These are phyloP conservation scores for Pezicula rhizophila DNA, from an alignment of 2,329 filamentous ascomycete genomes.

Conservation along the genomic window DNA sequence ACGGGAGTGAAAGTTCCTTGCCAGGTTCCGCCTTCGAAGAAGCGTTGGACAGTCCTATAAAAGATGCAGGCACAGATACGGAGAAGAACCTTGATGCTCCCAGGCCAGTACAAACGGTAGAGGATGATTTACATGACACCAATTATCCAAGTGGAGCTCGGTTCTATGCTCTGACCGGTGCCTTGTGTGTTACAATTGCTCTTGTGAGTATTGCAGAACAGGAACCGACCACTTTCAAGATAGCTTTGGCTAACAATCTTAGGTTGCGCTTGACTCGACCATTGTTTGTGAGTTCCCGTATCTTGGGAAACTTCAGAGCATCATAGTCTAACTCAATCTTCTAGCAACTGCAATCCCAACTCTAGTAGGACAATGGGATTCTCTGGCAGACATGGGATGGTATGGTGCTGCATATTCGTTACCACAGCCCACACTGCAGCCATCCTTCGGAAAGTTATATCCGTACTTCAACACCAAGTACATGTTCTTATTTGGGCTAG, in stretches of 20 bases:
- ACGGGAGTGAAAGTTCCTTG: too few species aligned
- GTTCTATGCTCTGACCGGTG: background rate
- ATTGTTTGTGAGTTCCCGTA: slow-evolving; percentile 1
- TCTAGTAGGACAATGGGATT: slow-evolving; percentile 28
- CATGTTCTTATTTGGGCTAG: background rate
- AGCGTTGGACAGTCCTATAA: too few species aligned
- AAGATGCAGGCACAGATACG: too few species aligned
- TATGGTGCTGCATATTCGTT: slow-evolving; percentile 27
- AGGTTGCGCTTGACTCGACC: slow-evolving; percentile 3
- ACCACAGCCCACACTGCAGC: slow-evolving; percentile 37
- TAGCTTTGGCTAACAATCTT: background rate
- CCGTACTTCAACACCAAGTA: slow-evolving; percentile 27
- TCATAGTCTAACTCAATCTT: background rate
- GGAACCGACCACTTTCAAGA: background rate
- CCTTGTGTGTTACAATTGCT: slow-evolving; percentile 1
- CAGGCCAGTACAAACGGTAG: too few species aligned
- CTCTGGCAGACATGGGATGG: slow-evolving; percentile 28
- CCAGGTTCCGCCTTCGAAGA: too few species aligned
- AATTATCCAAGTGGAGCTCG: background rate
- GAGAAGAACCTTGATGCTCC: too few species aligned
- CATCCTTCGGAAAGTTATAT: slow-evolving; percentile 44
- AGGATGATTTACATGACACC: background rate
- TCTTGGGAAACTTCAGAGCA: background rate
- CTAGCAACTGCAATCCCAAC: slow-evolving; percentile 25
- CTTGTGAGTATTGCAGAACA: background rate